These are phyloP conservation scores for Colletotrichum lindemuthianum DNA, from an alignment of 2,329 filamentous ascomycete genomes.

Conservation along the genomic window DNA sequence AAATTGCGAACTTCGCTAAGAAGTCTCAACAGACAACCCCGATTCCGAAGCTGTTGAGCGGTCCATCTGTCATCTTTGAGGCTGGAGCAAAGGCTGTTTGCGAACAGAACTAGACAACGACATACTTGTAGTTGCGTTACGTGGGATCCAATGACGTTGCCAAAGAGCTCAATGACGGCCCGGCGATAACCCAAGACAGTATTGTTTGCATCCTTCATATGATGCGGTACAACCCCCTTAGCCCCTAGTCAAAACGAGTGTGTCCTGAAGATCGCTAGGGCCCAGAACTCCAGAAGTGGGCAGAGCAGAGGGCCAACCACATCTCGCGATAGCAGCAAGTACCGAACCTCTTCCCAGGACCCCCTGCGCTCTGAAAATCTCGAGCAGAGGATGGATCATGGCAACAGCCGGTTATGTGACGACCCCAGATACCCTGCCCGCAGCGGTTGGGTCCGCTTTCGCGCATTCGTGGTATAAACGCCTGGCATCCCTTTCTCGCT, in stretches of 20 bases:
- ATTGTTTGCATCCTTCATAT: too few species aligned
- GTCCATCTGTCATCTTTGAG: not conserved
- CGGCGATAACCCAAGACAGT: too few species aligned
- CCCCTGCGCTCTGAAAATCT: slow-evolving; percentile 18
- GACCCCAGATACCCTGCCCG: slow-evolving; percentile 29
- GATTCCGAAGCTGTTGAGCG: too few species aligned
- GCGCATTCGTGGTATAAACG: slow-evolving; percentile 35
- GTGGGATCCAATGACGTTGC: too few species aligned
- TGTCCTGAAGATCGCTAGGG: not conserved
- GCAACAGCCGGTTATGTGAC: slow-evolving; percentile 9
- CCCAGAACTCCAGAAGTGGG: too few species aligned
- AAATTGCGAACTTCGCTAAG: slow-evolving; percentile 2
- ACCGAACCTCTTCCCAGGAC: not conserved
- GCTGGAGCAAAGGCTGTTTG: not conserved
- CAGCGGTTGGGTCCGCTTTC: slow-evolving; percentile 27
- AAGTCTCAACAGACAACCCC: not conserved
- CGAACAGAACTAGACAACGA: too few species aligned
- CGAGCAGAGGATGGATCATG: slow-evolving; percentile 8
- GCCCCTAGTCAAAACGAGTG: too few species aligned
- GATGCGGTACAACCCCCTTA: too few species aligned
- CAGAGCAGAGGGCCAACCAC: not conserved
- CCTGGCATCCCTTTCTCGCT: slow-evolving; percentile 26
- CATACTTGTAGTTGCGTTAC: too few species aligned
- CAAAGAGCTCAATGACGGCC: too few species aligned
- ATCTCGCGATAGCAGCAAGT: not conserved